phyloP scores from a whole-genome alignment of 108 stramenopile species.

The Nitzschia sp. region DNA sequence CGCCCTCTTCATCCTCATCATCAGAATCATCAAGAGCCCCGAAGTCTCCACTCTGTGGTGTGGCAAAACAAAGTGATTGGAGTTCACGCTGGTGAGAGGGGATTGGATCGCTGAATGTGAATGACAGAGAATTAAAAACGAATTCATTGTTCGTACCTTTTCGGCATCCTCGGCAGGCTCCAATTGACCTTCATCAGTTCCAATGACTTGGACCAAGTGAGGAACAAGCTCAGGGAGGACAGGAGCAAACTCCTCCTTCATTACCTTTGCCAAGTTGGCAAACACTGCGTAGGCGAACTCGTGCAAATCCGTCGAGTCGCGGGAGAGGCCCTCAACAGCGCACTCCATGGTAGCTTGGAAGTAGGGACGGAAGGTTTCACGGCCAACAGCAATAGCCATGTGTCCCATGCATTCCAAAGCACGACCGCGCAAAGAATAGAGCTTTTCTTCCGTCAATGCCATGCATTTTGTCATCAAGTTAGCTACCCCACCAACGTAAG shows the following conservation, averaged over 20 bases:
- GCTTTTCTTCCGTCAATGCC: constrained; percentile 72
- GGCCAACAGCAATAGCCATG: constrained; percentile 95
- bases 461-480: constrained; percentile 81
- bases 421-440: constrained; percentile 87
- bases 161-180: constrained; percentile 66
- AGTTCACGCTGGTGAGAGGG: constrained; percentile 50
- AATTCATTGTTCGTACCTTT: constrained; percentile 43
- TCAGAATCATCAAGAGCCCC: constrained; percentile 85
- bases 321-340: constrained; percentile 78
- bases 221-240: constrained; percentile 89
- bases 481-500: constrained; percentile 88
- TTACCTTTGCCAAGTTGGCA: constrained; percentile 94
- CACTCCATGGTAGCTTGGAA: constrained; percentile 89
- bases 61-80: constrained; percentile 38
- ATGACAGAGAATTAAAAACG: background rate
- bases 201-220: constrained; percentile 85
- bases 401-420: constrained; percentile 99
- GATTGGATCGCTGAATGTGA: constrained; percentile 8
- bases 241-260: constrained; percentile 93
- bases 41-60: constrained; percentile 63
- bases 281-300: constrained; percentile 96
- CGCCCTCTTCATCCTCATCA: constrained; percentile 81
- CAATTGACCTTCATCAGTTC: constrained; percentile 75
- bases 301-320: constrained; percentile 88
- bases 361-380: constrained; percentile 93